phyloP scores from a whole-genome alignment of 768 basidiomycete genomes.

The Tulasnella sp. region DNA sequence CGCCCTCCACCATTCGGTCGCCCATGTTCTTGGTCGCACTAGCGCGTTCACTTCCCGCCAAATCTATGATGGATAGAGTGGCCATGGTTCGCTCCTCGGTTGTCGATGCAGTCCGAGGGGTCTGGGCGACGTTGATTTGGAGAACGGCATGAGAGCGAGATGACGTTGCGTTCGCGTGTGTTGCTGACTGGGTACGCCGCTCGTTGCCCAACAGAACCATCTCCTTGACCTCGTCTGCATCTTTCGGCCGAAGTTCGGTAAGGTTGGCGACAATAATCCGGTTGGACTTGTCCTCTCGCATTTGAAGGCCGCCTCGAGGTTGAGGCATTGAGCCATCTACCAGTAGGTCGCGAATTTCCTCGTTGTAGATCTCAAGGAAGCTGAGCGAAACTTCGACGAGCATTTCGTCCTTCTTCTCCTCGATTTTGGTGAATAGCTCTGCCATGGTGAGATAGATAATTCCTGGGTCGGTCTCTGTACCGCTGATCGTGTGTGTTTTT shows the following conservation, averaged over 20 bases:
- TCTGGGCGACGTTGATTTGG: slow-evolving; percentile 87
- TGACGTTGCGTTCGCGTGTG: slow-evolving; percentile 93
- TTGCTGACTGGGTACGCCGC: slow-evolving; percentile 86
- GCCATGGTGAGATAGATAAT: slow-evolving; percentile 97
- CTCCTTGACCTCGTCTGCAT: slow-evolving; percentile 89
- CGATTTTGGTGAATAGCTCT: slow-evolving; percentile 90
- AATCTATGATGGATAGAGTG: slow-evolving; percentile 94
- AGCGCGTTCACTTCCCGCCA: slow-evolving; percentile 95
- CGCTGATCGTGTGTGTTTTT: slow-evolving; percentile 98
- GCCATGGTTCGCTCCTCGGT: slow-evolving; percentile 80
- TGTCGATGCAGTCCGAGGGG: slow-evolving; percentile 78
- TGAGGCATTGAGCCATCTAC: slow-evolving; percentile 58
- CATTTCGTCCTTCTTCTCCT: slow-evolving; percentile 80
- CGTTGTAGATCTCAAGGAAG: slow-evolving; percentile 98
- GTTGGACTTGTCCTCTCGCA: slow-evolving; percentile 84
- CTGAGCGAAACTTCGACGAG: slow-evolving; percentile 86
- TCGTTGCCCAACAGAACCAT: slow-evolving; percentile 87
- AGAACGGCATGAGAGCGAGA: slow-evolving; percentile 97
- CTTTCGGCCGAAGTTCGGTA: slow-evolving; percentile 71
- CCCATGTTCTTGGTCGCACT: slow-evolving; percentile 97
- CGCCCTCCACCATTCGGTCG: slow-evolving; percentile 95
- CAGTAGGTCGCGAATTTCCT: slow-evolving; percentile 94
- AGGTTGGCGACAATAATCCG: slow-evolving; percentile 82
- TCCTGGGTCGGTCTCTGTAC: slow-evolving; percentile 80
- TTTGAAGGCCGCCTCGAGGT: slow-evolving; percentile 83